Base-by-base conservation (phyloP, 306 rosid species). In the Abrus precatorius region DNA sequence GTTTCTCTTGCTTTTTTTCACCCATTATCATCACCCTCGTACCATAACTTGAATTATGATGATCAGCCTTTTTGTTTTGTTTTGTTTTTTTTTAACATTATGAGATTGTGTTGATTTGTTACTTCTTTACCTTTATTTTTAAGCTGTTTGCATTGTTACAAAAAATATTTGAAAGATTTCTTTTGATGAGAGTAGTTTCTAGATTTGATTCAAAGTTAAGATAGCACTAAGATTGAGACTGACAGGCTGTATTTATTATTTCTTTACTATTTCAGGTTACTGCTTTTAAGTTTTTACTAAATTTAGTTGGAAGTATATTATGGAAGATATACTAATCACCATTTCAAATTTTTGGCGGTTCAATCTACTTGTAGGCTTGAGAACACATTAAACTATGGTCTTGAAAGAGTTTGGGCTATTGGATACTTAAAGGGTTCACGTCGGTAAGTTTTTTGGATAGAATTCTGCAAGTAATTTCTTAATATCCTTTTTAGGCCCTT, bases 321-420 rank as follows among this genome's bases (percentile, higher is more conserved):
- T 40, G 5, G 5, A 14, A 48, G 12, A n/a, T 43, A 56, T 50
- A 63, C 44, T 73, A 29, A 49, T 66, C 3, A 53, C 47, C 53
- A 74, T 38, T 82, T 77, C 50, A 36, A 5, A 54, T 65, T 47
- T 65, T 30, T 63, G 84, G 45, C 6, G 48, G 78, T 73, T 72
- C 49, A 53, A 81, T 88, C 74, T 75, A 10, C 56, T 83, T 82
- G 41, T 90, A 95, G 98, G 91, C 99, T 95, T 47, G 99, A 95
- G 87, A 93, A 93, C 84, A 95, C 99, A 38, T 79, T 95, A 81
- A 95, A 95, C 72, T 95, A 95, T 81, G 98, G 98, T 67, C 96
- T 95, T 76, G 98, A 95, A 85, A 92, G 98, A 90, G 99, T 91
- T 83, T 95, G 99, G 99, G 97, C 99, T 14, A 82, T 95, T 87